These are phyloP conservation scores for Urtica urens DNA, from an alignment of 306 rosid genomes.

Conservation along the genomic window DNA sequence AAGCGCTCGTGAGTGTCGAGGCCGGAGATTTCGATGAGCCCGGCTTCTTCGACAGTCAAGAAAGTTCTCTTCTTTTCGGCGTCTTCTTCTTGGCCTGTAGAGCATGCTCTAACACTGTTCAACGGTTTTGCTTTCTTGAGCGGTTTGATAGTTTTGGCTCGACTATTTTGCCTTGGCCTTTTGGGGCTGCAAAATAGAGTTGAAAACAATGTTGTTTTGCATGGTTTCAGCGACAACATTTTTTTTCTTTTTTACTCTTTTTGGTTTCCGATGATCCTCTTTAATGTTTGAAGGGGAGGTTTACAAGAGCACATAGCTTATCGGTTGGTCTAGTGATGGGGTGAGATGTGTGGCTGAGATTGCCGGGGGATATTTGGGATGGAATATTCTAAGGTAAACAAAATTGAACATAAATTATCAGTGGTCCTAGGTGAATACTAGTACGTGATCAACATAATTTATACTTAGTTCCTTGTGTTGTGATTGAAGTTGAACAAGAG, in stretches of 20 bases:
- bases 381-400: too few species aligned
- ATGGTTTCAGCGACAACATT: constrained; percentile 37
- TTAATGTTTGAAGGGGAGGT: neutral
- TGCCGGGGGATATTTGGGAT: too few species aligned
- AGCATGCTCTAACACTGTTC: constrained; percentile 18
- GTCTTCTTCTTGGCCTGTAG: constrained; percentile 13
- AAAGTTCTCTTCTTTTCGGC: constrained; percentile 37
- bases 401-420: too few species aligned
- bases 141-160: constrained; percentile 7
- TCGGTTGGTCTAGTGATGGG: neutral
- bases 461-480: too few species aligned
- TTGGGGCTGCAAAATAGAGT: constrained; percentile 19
- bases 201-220: constrained; percentile 24
- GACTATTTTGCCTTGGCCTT: constrained; percentile 2
- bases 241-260: neutral
- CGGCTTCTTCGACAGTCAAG: constrained; percentile 72
- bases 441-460: too few species aligned
- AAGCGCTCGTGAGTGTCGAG: constrained; percentile 72
- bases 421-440: too few species aligned
- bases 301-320: constrained; percentile 4
- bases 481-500: too few species aligned
- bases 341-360: constrained; percentile 11
- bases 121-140: constrained; percentile 4
- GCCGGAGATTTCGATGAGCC: constrained; percentile 82
- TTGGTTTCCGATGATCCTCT: neutral